Evolutionary conservation across 352 stramenopile species (phyloP).

Genomic region (Globisporangium nagaii): DNA sequence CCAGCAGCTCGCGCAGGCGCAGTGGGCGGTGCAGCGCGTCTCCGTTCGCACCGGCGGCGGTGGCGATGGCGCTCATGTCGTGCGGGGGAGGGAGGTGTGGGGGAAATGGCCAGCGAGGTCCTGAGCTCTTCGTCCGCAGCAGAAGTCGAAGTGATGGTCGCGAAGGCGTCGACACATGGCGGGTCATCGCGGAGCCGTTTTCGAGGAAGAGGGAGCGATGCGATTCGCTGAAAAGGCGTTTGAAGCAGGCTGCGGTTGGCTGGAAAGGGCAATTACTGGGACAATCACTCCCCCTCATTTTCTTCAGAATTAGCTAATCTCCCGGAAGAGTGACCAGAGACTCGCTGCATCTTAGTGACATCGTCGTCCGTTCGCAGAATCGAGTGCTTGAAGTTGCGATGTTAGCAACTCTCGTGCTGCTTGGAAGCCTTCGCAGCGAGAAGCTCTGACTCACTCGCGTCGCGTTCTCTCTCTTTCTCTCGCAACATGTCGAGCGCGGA

Average conservation of each 20-base stretch:
- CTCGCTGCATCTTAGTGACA: slow-evolving; percentile 4
- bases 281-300: not conserved
- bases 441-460: not conserved
- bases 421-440: no score
- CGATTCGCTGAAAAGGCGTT: slow-evolving; percentile 1
- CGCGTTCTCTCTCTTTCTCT: no score
- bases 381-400: not conserved
- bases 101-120: not conserved
- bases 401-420: no score
- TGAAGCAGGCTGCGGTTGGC: not conserved
- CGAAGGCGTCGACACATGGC: slow-evolving; percentile 1
- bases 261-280: not conserved
- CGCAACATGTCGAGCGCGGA: no score
- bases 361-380: no score
- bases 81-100: not conserved
- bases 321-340: no score
- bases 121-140: slow-evolving; percentile 2
- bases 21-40: slow-evolving; percentile 6
- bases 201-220: not conserved
- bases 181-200: not conserved
- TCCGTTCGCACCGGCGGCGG: slow-evolving; percentile 4
- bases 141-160: not conserved
- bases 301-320: slow-evolving; percentile 5
- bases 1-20: slow-evolving; percentile 34
- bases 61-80: slow-evolving; percentile 2